Evolutionary conservation across 371 early-diverging fungal genomes (phyloP), one percentile per base, ranked within the genome.

Genomic region (Cokeromyces recurvatus): DNA sequence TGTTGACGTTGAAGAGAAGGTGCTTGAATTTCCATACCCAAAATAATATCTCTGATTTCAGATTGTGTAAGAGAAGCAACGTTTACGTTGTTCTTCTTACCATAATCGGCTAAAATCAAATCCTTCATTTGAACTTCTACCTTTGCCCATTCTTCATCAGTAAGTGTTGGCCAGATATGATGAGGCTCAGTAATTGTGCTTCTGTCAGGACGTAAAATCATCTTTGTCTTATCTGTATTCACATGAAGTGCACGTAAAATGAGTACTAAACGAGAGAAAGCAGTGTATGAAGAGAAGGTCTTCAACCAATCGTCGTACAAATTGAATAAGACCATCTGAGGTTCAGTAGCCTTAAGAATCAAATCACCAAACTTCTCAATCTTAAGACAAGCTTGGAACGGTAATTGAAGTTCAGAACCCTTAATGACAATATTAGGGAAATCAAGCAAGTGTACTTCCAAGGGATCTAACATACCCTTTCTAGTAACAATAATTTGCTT

Each of bases 391-490:
- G 97, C 95, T 67, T 95, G 94, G 89, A 98, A 94, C 9, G 98
- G 97, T 27, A 98, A 71, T 74, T 95, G 97, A 59, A 97, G 79
- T 65, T 94, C 95, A 29, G 90, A 87, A 9, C 96, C 96, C 74
- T 95, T 95, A 77, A 99, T 96, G 19, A 95, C 92, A 74, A 95
- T 95, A 68, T 97, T 95, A 54, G 97, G 95, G 87, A 98, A 97
- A 76, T 97, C 94, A 16, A 72, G 74, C 68, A 71, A 78, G 67
- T 95, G 94, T 14, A 94, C 95, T 71, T 98, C 98, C 27, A 99
- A 80, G 46, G 97, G 97, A 81, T 99, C 98, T 75, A 97, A 77
- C 97, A 99, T 98, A 54, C 98, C 98, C 82, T 95, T 96, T 64
- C 98, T 84, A 16, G 97, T 95, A 16, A 98, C 98, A 76, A 98